Evolutionary conservation across 768 basidiomycete genomes (phyloP).

Genomic region (Hypholoma sublateritium): DNA sequence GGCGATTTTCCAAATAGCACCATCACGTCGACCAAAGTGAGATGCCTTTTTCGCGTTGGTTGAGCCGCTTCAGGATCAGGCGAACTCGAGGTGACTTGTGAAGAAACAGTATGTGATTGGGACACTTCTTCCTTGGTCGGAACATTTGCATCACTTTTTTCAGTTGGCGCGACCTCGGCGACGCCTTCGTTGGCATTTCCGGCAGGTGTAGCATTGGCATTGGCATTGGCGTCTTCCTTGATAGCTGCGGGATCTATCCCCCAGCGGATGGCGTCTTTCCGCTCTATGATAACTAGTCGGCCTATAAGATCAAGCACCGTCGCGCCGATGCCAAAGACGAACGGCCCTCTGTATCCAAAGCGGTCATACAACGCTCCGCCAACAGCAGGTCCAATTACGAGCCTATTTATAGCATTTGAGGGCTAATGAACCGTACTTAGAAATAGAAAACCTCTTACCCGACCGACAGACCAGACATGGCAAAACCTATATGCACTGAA

Average conservation of each 20-base stretch:
- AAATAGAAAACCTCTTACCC: conserved; percentile 35
- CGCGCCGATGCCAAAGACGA: conserved; percentile 49
- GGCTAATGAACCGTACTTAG: conserved; percentile 3
- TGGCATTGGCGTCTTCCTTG: neutral
- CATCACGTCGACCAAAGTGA: conserved; percentile 44
- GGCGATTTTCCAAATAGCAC: conserved; percentile 41
- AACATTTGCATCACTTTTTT: too few relatives aligned
- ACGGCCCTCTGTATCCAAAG: conserved; percentile 62
- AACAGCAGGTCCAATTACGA: conserved; percentile 56
- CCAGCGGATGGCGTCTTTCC: conserved; percentile 48
- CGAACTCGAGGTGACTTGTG: neutral
- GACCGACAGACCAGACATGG: conserved; percentile 56
- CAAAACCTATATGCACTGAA: conserved; percentile 56
- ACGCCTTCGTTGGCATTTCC: too few relatives aligned
- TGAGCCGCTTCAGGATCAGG: neutral
- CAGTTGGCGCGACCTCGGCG: too few relatives aligned
- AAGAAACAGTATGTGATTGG: neutral
- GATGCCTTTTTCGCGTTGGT: conserved; percentile 8
- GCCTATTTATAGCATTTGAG: conserved; percentile 27
- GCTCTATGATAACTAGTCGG: conserved; percentile 58
- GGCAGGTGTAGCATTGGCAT: neutral
- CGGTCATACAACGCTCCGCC: conserved; percentile 53
- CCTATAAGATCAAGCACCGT: conserved; percentile 51
- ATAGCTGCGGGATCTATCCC: conserved; percentile 39
- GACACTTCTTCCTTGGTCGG: neutral